Evolutionary conservation across 805 yeast genomes (phyloP).

Genomic region (Kluyveromyces lactis): DNA sequence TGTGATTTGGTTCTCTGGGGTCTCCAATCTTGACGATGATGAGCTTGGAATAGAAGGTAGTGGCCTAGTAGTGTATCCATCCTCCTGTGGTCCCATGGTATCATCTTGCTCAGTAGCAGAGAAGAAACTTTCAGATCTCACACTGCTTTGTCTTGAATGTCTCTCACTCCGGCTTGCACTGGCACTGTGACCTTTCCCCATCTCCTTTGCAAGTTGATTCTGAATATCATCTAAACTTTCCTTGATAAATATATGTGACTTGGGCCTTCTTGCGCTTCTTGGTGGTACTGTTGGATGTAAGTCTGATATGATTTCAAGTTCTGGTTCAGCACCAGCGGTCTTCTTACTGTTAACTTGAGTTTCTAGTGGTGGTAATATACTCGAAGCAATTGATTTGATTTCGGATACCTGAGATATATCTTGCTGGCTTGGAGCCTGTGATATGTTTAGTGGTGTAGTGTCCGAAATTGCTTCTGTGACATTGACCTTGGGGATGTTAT

Average conservation of each 20-base stretch:
- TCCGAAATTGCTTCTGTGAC: background rate
- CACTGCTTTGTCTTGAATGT: slow-evolving; percentile 6
- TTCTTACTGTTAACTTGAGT: slow-evolving; percentile 10
- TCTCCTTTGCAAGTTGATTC: slow-evolving; percentile 14
- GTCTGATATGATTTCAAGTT: slow-evolving; percentile 15
- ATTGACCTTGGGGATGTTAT: background rate
- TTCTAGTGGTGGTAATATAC: slow-evolving; percentile 20
- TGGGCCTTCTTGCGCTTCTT: slow-evolving; percentile 27
- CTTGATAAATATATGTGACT: slow-evolving; percentile 20
- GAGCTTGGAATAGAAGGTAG: slow-evolving; percentile 16
- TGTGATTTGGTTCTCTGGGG: background rate
- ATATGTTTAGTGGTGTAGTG: slow-evolving; percentile 7
- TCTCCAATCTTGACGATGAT: background rate
- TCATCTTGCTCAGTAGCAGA: slow-evolving; percentile 18
- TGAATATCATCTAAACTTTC: slow-evolving; percentile 18
- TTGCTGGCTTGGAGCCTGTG: background rate
- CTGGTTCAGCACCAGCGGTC: slow-evolving; percentile 9
- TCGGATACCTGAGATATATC: slow-evolving; percentile 3
- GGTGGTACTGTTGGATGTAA: slow-evolving; percentile 28
- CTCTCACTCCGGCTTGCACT: background rate
- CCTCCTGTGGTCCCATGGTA: background rate
- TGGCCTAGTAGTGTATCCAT: slow-evolving; percentile 17
- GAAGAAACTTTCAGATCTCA: slow-evolving; percentile 18
- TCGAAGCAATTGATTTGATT: slow-evolving; percentile 17
- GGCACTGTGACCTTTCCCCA: background rate